Percentiles rank a stretch among this genome's conserved stretches.
Conservation (phyloP, 2,329 filamentous ascomycete species). For the Alternaria sp. region DNA sequence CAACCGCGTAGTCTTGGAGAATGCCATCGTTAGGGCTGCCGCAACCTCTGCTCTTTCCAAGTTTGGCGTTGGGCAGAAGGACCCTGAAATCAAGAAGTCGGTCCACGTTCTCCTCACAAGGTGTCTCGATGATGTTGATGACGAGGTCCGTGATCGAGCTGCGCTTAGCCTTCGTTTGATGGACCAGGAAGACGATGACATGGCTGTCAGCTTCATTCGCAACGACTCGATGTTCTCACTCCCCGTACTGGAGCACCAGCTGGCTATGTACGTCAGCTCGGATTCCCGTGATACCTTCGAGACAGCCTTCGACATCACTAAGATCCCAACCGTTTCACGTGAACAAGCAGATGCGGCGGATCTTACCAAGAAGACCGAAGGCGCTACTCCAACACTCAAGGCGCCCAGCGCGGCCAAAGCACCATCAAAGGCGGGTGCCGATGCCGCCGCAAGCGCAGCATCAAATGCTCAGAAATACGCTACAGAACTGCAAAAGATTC, state of each 20-base stretch:
- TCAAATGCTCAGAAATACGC: constrained; percentile 88
- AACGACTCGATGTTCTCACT: constrained; percentile 97
- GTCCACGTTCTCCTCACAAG: constrained; percentile 90
- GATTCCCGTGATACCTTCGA: constrained; percentile 87
- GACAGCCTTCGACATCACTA: constrained; percentile 85
- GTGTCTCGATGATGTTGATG: constrained; percentile 95
- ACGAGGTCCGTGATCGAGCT: constrained; percentile 95
- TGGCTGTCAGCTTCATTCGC: constrained; percentile 88
- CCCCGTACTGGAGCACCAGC: constrained; percentile 93
- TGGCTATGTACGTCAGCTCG: constrained; percentile 96
- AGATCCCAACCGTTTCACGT: constrained; percentile 90
- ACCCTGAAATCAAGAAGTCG: constrained; percentile 94
- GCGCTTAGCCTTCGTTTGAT: constrained; percentile 92
- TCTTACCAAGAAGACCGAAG: constrained; percentile 95
- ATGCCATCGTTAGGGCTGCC: constrained; percentile 92
- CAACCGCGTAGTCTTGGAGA: constrained; percentile 96
- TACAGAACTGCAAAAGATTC: constrained; percentile 85
- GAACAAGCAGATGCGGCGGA: constrained; percentile 97
- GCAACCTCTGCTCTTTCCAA: constrained; percentile 96
- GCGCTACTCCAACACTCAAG: constrained; percentile 91
- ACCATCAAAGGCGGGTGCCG: constrained; percentile 71
- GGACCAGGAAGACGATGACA: constrained; percentile 83
- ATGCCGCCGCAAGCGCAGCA: constrained; percentile 77
- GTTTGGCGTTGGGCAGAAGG: constrained; percentile 94
- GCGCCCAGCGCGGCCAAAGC: constrained; percentile 85